A percentile compares a stretch with the other conserved stretches of the same genome.
phyloP scores from a whole-genome alignment of 176 grass and related monocot species.

The Areca catechu region DNA sequence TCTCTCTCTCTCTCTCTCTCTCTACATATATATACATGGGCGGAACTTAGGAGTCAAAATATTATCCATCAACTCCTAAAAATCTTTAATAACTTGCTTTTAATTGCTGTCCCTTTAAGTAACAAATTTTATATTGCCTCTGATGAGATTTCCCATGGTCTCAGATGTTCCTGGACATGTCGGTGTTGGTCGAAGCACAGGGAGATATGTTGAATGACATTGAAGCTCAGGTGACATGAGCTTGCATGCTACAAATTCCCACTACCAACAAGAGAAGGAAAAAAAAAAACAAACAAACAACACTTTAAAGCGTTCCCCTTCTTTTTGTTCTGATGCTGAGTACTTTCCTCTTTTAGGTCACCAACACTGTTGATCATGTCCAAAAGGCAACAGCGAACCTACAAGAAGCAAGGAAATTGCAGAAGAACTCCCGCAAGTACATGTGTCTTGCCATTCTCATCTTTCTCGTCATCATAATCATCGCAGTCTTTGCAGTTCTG shows the following conservation, averaged over 20 bases:
- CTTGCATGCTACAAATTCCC: neutral
- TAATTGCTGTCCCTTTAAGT: neutral
- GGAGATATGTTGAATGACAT: constrained; percentile 48
- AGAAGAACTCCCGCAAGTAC: constrained; percentile 37
- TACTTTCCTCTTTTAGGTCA: constrained; percentile 17
- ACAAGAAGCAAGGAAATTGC: constrained; percentile 32
- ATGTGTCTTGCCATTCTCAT: constrained; percentile 39
- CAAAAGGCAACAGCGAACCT: constrained; percentile 28
- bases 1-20: too few species aligned
- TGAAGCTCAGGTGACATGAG: constrained; percentile 33
- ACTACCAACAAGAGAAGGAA: too few species aligned
- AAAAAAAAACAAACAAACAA: too few species aligned
- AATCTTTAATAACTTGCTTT: too few species aligned
- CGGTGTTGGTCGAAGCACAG: constrained; percentile 41
- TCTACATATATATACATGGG: neutral
- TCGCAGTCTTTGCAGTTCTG: constrained; percentile 25
- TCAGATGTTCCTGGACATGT: constrained; percentile 57
- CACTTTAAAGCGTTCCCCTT: neutral
- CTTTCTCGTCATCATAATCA: constrained; percentile 28
- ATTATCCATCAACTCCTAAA: too few species aligned
- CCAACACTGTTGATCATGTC: constrained; percentile 33
- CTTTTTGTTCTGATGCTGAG: neutral
- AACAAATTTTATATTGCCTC: neutral
- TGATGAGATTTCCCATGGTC: neutral
- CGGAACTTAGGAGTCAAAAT: too few species aligned